Conservation (phyloP, 441 rosid genomes). For the Isatis lusitanica region DNA sequence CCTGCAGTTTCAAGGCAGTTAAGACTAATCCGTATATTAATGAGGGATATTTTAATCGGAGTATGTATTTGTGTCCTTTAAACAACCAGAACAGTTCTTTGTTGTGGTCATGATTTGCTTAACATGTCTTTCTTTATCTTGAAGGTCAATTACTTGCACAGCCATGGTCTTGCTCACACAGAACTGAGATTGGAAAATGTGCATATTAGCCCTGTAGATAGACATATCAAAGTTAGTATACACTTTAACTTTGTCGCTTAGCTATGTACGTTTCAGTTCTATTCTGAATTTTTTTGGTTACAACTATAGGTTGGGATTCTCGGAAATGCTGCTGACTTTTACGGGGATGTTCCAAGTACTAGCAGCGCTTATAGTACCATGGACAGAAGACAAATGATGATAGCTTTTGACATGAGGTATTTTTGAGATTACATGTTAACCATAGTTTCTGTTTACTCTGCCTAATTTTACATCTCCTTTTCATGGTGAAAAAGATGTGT, state of each 20-base stretch:
- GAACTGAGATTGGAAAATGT: constrained; percentile 95
- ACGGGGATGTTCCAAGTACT: constrained; percentile 54
- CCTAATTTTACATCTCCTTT: constrained; percentile 22
- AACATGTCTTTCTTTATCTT: constrained; percentile 13
- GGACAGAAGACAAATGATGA: constrained; percentile 91
- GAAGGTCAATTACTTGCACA: constrained; percentile 95
- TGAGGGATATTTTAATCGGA: constrained; percentile 95
- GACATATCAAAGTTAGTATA: constrained; percentile 82
- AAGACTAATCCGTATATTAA: constrained; percentile 72
- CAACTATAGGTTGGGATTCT: constrained; percentile 75
- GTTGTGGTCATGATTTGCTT: constrained; percentile 10
- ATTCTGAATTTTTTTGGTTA: not conserved
- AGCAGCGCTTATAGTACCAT: constrained; percentile 47
- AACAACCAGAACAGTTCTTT: not conserved
- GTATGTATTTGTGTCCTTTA: constrained; percentile 49
- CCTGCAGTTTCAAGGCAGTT: constrained; percentile 87
- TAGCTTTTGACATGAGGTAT: constrained; percentile 97
- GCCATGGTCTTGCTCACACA: constrained; percentile 98
- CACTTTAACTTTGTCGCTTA: not conserved
- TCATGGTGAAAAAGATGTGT: constrained; percentile 64
- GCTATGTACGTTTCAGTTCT: not conserved
- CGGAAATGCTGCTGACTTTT: constrained; percentile 93
- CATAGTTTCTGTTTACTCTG: not conserved
- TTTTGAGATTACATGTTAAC: constrained; percentile 5
- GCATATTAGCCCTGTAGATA: constrained; percentile 91